Evolutionary conservation across 257 asterid species (phyloP).

Genomic region (Solanum virginianum): DNA sequence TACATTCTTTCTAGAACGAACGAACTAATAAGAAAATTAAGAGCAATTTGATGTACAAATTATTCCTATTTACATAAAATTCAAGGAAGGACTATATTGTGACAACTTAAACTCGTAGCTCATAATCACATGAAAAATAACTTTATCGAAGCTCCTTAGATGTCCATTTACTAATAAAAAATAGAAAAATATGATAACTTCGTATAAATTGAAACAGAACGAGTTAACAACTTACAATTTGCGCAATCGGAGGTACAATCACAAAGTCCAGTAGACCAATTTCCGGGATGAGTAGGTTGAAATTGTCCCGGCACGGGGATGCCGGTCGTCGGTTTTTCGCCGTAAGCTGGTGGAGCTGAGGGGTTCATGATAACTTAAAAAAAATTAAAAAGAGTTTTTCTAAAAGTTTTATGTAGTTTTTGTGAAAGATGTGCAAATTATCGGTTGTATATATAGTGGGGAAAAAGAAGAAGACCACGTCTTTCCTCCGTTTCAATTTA

Average conservation of each 20-base stretch:
- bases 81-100: neutral
- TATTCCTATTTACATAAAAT: too few relatives aligned
- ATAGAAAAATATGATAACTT: too few relatives aligned
- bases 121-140: too few relatives aligned
- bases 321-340: neutral
- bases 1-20: too few relatives aligned
- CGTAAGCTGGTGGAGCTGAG: neutral
- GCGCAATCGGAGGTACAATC: slow-evolving; percentile 23
- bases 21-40: neutral
- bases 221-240: slow-evolving; percentile 16
- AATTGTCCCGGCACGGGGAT: neutral
- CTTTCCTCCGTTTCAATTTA: neutral
- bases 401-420: neutral
- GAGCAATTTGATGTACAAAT: too few relatives aligned
- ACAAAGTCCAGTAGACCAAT: slow-evolving; percentile 37
- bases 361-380: neutral
- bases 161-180: too few relatives aligned
- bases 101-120: too few relatives aligned
- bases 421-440: neutral
- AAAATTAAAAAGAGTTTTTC: neutral
- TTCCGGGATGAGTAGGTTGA: neutral
- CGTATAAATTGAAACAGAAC: too few relatives aligned
- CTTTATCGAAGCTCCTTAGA: too few relatives aligned
- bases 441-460: neutral
- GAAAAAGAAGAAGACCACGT: neutral